Evolutionary conservation across 2,329 filamentous ascomycete species (phyloP).

Genomic region (Helicocarpus griseus): DNA sequence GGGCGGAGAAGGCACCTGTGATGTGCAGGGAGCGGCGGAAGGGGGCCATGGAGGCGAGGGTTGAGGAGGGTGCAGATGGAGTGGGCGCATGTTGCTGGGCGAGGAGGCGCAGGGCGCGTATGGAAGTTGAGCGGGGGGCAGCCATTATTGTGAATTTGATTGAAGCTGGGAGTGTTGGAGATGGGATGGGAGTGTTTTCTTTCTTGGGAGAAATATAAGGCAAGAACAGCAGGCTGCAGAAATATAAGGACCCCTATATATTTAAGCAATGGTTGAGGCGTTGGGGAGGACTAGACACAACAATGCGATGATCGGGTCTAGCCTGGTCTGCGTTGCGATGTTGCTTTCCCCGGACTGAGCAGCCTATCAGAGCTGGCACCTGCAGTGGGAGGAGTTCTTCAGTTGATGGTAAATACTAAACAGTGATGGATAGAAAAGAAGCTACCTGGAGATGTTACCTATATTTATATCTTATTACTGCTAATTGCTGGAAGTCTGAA

Average conservation of each 20-base stretch:
- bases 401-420: neutral
- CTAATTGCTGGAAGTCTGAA: neutral
- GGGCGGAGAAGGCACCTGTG: constrained; percentile 49
- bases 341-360: neutral
- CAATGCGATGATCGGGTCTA: neutral
- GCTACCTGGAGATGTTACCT: no score
- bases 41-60: constrained; percentile 13
- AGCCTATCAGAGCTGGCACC: neutral
- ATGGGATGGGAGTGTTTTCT: no score
- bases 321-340: neutral
- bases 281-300: neutral
- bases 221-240: neutral
- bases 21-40: constrained; percentile 47
- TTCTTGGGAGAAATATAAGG: no score
- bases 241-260: neutral
- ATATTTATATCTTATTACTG: neutral
- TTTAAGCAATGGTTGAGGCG: neutral
- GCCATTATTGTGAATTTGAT: constrained; percentile 26
- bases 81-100: constrained; percentile 27
- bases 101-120: constrained; percentile 36
- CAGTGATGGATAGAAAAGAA: neutral
- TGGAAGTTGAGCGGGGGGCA: constrained; percentile 35
- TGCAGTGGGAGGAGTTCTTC: no score
- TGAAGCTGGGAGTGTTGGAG: no score
- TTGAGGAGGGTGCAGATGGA: constrained; percentile 10